Evolutionary conservation across 495 filamentous ascomycete genomes (phyloP).

Genomic region (Apodospora peruviana): DNA sequence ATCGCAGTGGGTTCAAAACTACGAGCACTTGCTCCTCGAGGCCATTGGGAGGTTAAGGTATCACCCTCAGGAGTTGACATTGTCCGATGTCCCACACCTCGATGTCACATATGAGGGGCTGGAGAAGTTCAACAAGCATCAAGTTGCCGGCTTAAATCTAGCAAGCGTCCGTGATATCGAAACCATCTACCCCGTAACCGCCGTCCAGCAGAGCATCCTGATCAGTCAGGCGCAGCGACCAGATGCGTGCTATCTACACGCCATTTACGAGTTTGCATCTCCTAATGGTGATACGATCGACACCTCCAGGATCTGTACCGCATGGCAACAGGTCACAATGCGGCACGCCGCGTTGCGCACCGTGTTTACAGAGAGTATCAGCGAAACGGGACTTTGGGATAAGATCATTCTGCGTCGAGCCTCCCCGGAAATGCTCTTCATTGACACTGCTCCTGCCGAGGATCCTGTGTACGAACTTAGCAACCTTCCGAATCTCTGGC

Average conservation of each 20-base stretch:
- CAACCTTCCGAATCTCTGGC: constrained; percentile 30
- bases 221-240: constrained; percentile 53
- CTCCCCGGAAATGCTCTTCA: constrained; percentile 43
- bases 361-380: constrained; percentile 38
- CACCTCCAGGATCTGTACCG: constrained; percentile 35
- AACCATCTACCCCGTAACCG: constrained; percentile 57
- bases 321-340: constrained; percentile 37
- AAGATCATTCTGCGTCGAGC: constrained; percentile 36
- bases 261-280: constrained; percentile 53
- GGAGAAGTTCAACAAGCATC: constrained; percentile 42
- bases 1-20: constrained; percentile 53
- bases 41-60: constrained; percentile 46
- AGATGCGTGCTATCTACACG: constrained; percentile 55
- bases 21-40: constrained; percentile 47
- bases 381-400: constrained; percentile 34
- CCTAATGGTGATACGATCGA: constrained; percentile 33
- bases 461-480: constrained; percentile 36
- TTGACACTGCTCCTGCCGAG: constrained; percentile 34
- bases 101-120: constrained; percentile 55
- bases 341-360: constrained; percentile 37
- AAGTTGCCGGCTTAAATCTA: constrained; percentile 46
- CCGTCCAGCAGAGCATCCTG: constrained; percentile 63
- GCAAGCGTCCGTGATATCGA: constrained; percentile 39
- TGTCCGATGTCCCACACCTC: constrained; percentile 59
- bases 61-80: constrained; percentile 46